phyloP scores from a whole-genome alignment of 2,329 filamentous ascomycete genomes.

The Exophiala sp. region DNA sequence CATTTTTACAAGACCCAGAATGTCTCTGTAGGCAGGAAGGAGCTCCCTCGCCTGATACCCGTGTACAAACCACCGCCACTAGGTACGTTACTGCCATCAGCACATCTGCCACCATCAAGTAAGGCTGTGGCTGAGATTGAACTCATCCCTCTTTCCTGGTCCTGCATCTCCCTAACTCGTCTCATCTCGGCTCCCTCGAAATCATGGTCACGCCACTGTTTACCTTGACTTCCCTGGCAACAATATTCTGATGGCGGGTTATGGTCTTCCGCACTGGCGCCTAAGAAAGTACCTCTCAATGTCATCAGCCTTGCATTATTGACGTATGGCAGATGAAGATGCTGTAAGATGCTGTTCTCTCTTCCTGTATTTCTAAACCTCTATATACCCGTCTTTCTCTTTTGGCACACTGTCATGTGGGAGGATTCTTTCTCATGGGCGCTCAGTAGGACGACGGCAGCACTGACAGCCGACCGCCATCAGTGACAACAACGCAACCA shows the following conservation, averaged over 20 bases:
- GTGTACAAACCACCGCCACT: too few relatives aligned
- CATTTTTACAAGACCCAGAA: too few relatives aligned
- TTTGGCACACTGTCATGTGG: not conserved
- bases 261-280: too few relatives aligned
- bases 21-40: not conserved
- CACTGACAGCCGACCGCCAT: slow-evolving; percentile 56
- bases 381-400: not conserved
- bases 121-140: not conserved
- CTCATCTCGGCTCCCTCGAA: slow-evolving; percentile 1
- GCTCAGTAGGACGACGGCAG: slow-evolving; percentile 51
- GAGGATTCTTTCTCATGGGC: not conserved
- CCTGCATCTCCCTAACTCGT: not conserved
- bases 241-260: too few relatives aligned
- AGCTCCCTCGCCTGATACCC: too few relatives aligned
- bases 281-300: too few relatives aligned
- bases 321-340: too few relatives aligned
- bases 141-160: not conserved
- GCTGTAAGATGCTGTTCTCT: too few relatives aligned
- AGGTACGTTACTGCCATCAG: too few relatives aligned
- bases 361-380: slow-evolving; percentile 2
- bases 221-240: not conserved
- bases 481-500: slow-evolving; percentile 56
- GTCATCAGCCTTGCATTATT: too few relatives aligned
- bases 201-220: slow-evolving; percentile 3
- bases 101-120: too few relatives aligned